A percentile compares a stretch with the other conserved stretches of the same genome.
These are phyloP conservation scores for Aspergillus quadrilineatus DNA, from an alignment of 2,329 filamentous ascomycete genomes.

Conservation along the genomic window DNA sequence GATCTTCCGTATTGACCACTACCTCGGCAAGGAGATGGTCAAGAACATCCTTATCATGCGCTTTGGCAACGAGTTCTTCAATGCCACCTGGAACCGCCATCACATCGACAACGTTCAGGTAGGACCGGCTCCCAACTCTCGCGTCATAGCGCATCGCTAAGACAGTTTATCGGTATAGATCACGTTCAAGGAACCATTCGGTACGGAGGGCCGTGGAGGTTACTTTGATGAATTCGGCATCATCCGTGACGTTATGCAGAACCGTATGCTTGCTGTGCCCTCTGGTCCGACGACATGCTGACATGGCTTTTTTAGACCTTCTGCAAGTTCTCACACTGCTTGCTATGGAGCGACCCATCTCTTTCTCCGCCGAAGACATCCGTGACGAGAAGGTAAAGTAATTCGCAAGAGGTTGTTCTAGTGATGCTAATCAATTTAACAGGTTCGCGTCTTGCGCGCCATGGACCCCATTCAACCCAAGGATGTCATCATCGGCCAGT, in stretches of 20 bases:
- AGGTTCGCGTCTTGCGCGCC: slow-evolving; percentile 83
- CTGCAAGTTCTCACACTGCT: slow-evolving; percentile 94
- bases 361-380: slow-evolving; percentile 96
- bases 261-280: slow-evolving; percentile 59
- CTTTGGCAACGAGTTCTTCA: slow-evolving; percentile 98
- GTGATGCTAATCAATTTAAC: slow-evolving; percentile 4
- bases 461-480: slow-evolving; percentile 97
- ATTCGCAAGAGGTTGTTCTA: background rate
- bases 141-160: slow-evolving; percentile 1
- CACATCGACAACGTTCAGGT: slow-evolving; percentile 98
- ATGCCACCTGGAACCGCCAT: slow-evolving; percentile 97
- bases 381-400: slow-evolving; percentile 78
- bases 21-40: slow-evolving; percentile 99
- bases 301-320: slow-evolving; percentile 58
- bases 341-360: slow-evolving; percentile 97
- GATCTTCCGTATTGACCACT: slow-evolving; percentile 98
- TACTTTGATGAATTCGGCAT: slow-evolving; percentile 99
- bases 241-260: slow-evolving; percentile 99
- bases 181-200: slow-evolving; percentile 98
- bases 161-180: slow-evolving; percentile 54
- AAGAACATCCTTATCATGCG: slow-evolving; percentile 98
- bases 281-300: slow-evolving; percentile 12
- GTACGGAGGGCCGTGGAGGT: slow-evolving; percentile 93
- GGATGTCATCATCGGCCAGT: slow-evolving; percentile 99
- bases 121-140: slow-evolving; percentile 19